Conservation (phyloP, 495 filamentous ascomycete species). For the Neurospora tetraspora region DNA sequence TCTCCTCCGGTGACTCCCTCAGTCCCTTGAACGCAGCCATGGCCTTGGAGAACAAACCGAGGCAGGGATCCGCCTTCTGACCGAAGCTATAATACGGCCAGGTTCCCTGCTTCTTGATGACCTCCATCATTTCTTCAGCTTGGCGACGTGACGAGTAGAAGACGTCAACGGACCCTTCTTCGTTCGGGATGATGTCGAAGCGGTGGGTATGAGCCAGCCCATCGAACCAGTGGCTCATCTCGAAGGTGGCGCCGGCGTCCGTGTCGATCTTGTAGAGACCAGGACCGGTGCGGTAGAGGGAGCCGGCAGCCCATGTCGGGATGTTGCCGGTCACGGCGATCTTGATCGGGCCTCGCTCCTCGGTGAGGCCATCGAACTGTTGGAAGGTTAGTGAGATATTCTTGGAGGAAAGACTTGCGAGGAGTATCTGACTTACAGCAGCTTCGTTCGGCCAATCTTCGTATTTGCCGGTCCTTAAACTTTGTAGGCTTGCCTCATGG, state of each 20-base stretch:
- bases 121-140: constrained; percentile 44
- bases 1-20: constrained; percentile 1
- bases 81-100: constrained; percentile 45
- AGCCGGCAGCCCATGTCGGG: constrained; percentile 41
- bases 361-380: constrained; percentile 37
- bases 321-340: constrained; percentile 31
- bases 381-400: neutral
- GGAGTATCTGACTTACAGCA: constrained; percentile 22
- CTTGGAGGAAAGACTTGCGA: neutral
- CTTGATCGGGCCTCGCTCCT: constrained; percentile 34
- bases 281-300: constrained; percentile 64
- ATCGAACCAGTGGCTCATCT: constrained; percentile 67
- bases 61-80: constrained; percentile 57
- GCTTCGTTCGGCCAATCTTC: constrained; percentile 37
- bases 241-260: constrained; percentile 44
- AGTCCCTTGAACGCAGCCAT: constrained; percentile 39
- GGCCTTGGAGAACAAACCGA: constrained; percentile 55
- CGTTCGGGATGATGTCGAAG: constrained; percentile 49
- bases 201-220: constrained; percentile 66
- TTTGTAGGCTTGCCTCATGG: neutral
- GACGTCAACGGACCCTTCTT: constrained; percentile 31
- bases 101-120: constrained; percentile 43
- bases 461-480: constrained; percentile 3
- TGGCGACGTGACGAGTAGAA: constrained; percentile 65
- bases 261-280: constrained; percentile 48